These are phyloP conservation scores for Fusarium citri DNA, from an alignment of 2,329 filamentous ascomycete species.

Conservation along the genomic window DNA sequence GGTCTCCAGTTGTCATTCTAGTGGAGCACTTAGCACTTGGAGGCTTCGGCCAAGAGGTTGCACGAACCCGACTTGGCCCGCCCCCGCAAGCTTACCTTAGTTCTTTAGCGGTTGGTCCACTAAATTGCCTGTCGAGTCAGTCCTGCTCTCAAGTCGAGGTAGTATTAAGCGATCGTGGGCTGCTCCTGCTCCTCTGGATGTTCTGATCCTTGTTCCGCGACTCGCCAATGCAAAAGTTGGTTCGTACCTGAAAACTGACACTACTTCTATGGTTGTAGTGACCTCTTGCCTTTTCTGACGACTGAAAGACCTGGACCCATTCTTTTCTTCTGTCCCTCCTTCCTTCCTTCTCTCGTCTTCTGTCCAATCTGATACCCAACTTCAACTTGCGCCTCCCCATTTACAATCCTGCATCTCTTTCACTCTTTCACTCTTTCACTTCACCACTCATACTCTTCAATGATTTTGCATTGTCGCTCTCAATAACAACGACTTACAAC, in stretches of 20 bases:
- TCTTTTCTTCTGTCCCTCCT: slow-evolving; percentile 32
- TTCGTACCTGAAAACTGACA: background rate
- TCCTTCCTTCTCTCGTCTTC: slow-evolving; percentile 18
- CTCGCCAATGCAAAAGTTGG: slow-evolving; percentile 4
- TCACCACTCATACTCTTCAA: background rate
- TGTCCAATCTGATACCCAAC: slow-evolving; percentile 7
- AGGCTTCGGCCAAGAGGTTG: slow-evolving; percentile 20
- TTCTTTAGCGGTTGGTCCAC: slow-evolving; percentile 26
- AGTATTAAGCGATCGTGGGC: slow-evolving; percentile 45
- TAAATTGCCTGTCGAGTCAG: slow-evolving; percentile 41
- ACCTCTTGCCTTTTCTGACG: background rate
- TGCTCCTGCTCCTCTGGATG: slow-evolving; percentile 13
- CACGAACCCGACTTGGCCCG: slow-evolving; percentile 40
- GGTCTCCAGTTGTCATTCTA: slow-evolving; percentile 19
- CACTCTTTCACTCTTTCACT: background rate
- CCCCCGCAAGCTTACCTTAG: slow-evolving; percentile 45
- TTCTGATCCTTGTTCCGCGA: slow-evolving; percentile 16
- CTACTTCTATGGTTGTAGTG: background rate
- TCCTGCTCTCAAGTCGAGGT: slow-evolving; percentile 8
- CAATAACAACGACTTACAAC: background rate
- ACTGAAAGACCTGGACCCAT: slow-evolving; percentile 7
- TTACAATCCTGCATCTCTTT: background rate
- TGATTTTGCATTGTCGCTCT: slow-evolving; percentile 21
- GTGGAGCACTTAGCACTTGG: background rate
- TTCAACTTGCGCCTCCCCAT: slow-evolving; percentile 7